Percentiles rank a stretch among this genome's conserved stretches.
phyloP scores from a whole-genome alignment of 202 grass and related monocot genomes.

The Schoenoplectus tabernaemontani region DNA sequence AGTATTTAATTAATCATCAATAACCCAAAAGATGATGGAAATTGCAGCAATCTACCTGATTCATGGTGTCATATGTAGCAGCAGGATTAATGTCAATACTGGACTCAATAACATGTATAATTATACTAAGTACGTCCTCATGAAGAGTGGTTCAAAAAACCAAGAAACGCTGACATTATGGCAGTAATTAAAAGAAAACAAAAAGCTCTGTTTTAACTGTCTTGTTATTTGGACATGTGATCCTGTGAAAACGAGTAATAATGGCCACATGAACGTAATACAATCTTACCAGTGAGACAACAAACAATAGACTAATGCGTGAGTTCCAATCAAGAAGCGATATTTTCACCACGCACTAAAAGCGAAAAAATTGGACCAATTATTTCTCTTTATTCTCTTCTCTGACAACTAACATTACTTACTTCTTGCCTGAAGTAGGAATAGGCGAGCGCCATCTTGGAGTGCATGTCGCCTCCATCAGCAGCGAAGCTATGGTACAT shows the following conservation, averaged over 20 bases:
- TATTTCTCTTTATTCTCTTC: not conserved
- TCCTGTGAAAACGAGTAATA: not conserved
- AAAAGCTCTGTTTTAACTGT: no score
- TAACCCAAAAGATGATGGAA: not conserved
- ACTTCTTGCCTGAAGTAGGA: constrained; percentile 88
- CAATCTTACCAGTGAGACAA: not conserved
- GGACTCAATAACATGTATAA: not conserved
- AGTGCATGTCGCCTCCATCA: constrained; percentile 73
- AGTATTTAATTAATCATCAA: not conserved
- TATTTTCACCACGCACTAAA: not conserved
- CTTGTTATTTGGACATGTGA: not conserved
- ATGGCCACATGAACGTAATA: not conserved
- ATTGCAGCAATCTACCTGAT: not conserved
- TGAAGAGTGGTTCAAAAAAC: not conserved
- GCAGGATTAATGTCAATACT: not conserved
- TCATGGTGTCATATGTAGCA: not conserved
- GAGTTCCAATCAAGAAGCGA: not conserved
- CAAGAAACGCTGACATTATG: not conserved
- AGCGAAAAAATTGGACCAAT: not conserved
- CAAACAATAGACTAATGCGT: not conserved
- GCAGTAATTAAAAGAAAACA: not conserved
- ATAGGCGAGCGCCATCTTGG: constrained; percentile 94
- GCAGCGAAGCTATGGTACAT: constrained; percentile 89
- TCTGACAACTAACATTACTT: not conserved
- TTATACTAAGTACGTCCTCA: not conserved